These are phyloP conservation scores for Globisporangium cylindrosporum DNA, from an alignment of 352 stramenopile species.

Conservation along the genomic window DNA sequence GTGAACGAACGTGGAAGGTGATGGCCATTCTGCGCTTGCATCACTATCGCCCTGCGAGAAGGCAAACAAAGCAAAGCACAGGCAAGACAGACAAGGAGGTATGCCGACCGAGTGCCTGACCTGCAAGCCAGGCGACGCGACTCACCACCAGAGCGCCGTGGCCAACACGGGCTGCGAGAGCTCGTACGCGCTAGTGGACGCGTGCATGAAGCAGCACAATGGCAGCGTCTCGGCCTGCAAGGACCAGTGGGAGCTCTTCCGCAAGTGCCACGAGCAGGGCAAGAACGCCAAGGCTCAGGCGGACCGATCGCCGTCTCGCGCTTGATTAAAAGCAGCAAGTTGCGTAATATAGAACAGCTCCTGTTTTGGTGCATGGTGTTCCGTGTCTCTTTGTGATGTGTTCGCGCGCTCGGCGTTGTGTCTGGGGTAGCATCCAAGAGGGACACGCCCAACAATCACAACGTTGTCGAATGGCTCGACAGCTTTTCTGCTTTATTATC, in stretches of 20 bases:
- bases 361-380: background rate
- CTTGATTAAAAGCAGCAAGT: background rate
- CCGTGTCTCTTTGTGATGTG: background rate
- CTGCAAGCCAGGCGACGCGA: constrained; percentile 68
- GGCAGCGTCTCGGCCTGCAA: constrained; percentile 73
- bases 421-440: too few species aligned
- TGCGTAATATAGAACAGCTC: background rate
- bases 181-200: constrained; percentile 66
- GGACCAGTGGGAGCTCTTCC: constrained; percentile 72
- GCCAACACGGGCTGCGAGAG: constrained; percentile 65
- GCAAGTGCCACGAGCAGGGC: constrained; percentile 65
- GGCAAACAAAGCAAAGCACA: background rate
- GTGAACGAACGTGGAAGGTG: background rate
- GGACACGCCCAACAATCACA: too few species aligned
- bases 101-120: constrained; percentile 73
- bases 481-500: background rate
- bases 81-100: background rate
- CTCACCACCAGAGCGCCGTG: constrained; percentile 64
- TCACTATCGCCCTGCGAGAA: background rate
- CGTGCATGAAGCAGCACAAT: constrained; percentile 80
- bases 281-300: constrained; percentile 26
- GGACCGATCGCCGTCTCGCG: constrained; percentile 1
- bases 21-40: background rate
- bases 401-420: too few species aligned
- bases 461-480: background rate